These are phyloP conservation scores for Orbilia quercus DNA, from an alignment of 2,329 filamentous ascomycete genomes.

Conservation along the genomic window DNA sequence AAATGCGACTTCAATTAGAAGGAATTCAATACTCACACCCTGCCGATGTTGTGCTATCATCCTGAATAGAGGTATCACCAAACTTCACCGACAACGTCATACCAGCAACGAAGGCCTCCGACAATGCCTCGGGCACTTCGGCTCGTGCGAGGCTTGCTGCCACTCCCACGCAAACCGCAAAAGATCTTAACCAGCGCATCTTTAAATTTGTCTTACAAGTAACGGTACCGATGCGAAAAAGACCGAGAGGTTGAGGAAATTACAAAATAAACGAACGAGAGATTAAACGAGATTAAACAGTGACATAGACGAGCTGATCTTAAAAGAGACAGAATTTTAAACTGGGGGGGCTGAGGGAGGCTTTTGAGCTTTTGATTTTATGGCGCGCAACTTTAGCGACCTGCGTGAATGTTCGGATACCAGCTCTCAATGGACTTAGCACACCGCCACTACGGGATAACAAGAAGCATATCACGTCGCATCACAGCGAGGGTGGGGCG, in stretches of 20 bases:
- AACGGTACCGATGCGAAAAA: conserved; percentile 31
- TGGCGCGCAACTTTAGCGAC: conserved; percentile 4
- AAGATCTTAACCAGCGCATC: conserved; percentile 55
- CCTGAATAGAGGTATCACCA: conserved; percentile 30
- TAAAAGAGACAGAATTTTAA: conserved; percentile 18
- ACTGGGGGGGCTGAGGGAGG: conserved; percentile 43
- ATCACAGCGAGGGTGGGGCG: conserved; percentile 41
- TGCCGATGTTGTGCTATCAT: conserved; percentile 34
- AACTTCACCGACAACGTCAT: conserved; percentile 44
- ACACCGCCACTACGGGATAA: conserved; percentile 24
- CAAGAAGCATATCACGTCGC: conserved; percentile 53
- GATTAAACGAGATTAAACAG: conserved; percentile 36
- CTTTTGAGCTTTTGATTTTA: conserved; percentile 20
- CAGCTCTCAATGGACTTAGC: conserved; percentile 30
- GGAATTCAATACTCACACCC: conserved; percentile 36
- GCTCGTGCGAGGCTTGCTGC: conserved; percentile 31
- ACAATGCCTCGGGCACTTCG: conserved; percentile 37
- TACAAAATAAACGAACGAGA: conserved; percentile 25
- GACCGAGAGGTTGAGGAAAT: conserved; percentile 32
- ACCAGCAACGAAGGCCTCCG: conserved; percentile 45
- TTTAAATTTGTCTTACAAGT: conserved; percentile 7
- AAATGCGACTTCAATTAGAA: neutral
- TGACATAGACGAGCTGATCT: conserved; percentile 22
- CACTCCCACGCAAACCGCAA: conserved; percentile 34
- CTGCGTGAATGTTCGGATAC: conserved; percentile 38